Evolutionary conservation across 1,284 basidiomycete species (phyloP).

Genomic region (Porodaedalea pini): DNA sequence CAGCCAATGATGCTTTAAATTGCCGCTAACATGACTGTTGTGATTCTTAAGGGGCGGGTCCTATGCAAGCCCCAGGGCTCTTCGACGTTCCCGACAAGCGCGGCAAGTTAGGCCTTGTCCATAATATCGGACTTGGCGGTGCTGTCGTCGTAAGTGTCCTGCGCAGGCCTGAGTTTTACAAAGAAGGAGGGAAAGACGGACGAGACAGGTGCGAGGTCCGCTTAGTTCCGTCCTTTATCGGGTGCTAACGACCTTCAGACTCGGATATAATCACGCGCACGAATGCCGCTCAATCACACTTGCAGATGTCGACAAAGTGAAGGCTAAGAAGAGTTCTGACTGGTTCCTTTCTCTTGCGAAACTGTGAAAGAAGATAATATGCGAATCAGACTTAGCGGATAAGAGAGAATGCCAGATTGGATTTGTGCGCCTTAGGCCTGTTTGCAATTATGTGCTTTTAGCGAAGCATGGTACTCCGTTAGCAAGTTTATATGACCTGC

Average conservation of each 20-base stretch:
- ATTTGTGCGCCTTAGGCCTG: too few species aligned
- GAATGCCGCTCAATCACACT: conserved; percentile 60
- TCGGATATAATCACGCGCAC: conserved; percentile 79
- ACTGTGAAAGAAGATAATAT: conserved; percentile 26
- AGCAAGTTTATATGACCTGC: too few species aligned
- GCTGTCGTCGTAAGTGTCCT: conserved; percentile 74
- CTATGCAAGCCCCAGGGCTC: conserved; percentile 75
- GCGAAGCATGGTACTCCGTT: too few species aligned
- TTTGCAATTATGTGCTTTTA: too few species aligned
- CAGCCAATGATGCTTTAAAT: background rate
- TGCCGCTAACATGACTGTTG: background rate
- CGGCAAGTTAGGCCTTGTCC: conserved; percentile 77
- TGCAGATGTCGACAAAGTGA: conserved; percentile 70
- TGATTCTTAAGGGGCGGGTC: conserved; percentile 59
- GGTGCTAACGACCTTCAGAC: conserved; percentile 34
- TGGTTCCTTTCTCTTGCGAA: conserved; percentile 36
- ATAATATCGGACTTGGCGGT: conserved; percentile 82
- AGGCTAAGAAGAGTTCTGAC: conserved; percentile 56
- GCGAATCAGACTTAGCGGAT: background rate
- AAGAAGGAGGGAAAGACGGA: conserved; percentile 59
- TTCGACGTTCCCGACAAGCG: conserved; percentile 59
- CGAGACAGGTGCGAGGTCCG: conserved; percentile 47
- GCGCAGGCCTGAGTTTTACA: conserved; percentile 70
- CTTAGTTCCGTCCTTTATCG: background rate
- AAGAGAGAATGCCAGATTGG: too few species aligned